Evolutionary conservation across 495 filamentous ascomycete genomes (phyloP).

Genomic region (Clohesyomyces aquaticus): DNA sequence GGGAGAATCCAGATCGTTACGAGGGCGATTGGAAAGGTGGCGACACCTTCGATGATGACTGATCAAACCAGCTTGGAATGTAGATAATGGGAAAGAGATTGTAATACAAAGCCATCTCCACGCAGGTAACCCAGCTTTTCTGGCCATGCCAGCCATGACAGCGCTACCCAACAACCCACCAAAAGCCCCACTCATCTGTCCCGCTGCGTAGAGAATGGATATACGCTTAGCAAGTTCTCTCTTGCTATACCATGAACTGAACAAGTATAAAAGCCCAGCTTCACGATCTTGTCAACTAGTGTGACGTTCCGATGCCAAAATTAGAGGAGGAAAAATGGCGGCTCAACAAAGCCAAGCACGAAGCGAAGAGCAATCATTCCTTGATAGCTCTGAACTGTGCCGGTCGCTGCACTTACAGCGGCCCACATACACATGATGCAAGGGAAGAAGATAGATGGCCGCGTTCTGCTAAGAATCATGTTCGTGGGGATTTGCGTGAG

Average conservation of each 20-base stretch:
- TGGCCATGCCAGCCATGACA: constrained; percentile 40
- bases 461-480: constrained; percentile 21
- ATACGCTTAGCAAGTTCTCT: constrained; percentile 59
- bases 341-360: constrained; percentile 28
- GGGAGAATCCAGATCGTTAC: constrained; percentile 65
- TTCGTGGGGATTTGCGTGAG: constrained; percentile 27
- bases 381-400: constrained; percentile 14
- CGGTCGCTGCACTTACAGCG: constrained; percentile 16
- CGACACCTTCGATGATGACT: constrained; percentile 73
- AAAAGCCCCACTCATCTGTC: constrained; percentile 44
- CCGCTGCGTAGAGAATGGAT: constrained; percentile 51
- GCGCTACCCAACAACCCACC: constrained; percentile 44
- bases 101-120: constrained; percentile 71
- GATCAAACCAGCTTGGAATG: constrained; percentile 47
- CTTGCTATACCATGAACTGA: constrained; percentile 65
- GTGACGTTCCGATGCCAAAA: too few species aligned
- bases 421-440: constrained; percentile 18
- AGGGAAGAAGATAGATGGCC: constrained; percentile 16
- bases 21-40: constrained; percentile 56
- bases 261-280: too few species aligned
- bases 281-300: too few species aligned
- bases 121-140: constrained; percentile 50
- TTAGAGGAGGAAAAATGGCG: constrained; percentile 52
- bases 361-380: constrained; percentile 24
- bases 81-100: not conserved